phyloP scores from a whole-genome alignment of 306 rosid species.

The Hippophae tibetana region DNA sequence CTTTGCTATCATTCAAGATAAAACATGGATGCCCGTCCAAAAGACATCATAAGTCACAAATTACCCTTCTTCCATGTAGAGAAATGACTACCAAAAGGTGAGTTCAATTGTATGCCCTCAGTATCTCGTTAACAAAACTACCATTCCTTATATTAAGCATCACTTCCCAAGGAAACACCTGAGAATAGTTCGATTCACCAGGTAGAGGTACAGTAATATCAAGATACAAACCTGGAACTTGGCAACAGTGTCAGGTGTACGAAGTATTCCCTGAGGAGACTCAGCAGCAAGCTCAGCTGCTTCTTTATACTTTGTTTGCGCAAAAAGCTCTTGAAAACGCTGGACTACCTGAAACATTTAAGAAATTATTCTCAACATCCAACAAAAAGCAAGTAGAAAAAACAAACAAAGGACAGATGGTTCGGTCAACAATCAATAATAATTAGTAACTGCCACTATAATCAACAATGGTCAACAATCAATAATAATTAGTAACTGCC shows the following conservation, averaged over 20 bases:
- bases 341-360: conserved; percentile 75
- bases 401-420: conserved; percentile 2
- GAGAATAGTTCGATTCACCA: too few species aligned
- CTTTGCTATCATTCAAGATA: neutral
- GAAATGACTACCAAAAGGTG: too few species aligned
- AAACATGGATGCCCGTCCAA: too few species aligned
- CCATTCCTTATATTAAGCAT: too few species aligned
- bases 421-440: neutral
- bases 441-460: neutral
- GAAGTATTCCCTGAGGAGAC: conserved; percentile 97
- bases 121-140: too few species aligned
- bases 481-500: too few species aligned
- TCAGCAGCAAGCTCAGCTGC: conserved; percentile 99
- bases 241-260: conserved; percentile 96
- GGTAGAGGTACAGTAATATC: neutral
- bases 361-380: conserved; percentile 8
- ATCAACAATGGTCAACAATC: conserved; percentile 1
- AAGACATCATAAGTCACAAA: too few species aligned
- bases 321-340: conserved; percentile 96
- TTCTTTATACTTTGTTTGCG: conserved; percentile 97
- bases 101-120: too few species aligned
- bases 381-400: conserved; percentile 2
- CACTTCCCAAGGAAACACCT: too few species aligned
- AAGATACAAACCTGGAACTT: conserved; percentile 79
- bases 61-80: too few species aligned